Evolutionary conservation across 2,329 filamentous ascomycete genomes (phyloP).

Genomic region (Venturia carpophila): DNA sequence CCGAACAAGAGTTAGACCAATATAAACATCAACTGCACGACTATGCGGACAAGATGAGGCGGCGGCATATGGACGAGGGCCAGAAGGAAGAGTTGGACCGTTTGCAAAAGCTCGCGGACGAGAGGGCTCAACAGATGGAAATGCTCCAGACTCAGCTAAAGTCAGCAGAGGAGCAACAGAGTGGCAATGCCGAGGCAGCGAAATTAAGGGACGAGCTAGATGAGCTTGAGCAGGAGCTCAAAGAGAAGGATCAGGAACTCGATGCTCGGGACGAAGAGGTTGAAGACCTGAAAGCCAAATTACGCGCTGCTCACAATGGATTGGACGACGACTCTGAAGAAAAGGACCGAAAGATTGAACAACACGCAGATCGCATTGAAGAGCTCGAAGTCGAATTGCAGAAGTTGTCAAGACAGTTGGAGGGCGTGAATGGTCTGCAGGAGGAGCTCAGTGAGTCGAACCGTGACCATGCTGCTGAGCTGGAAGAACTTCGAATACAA

Average conservation of each 20-base stretch:
- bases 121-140: constrained; percentile 33
- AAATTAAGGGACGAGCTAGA: constrained; percentile 29
- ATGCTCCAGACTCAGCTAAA: constrained; percentile 24
- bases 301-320: constrained; percentile 28
- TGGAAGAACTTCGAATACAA: constrained; percentile 30
- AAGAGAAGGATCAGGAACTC: constrained; percentile 29
- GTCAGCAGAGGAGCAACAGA: constrained; percentile 1
- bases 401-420: constrained; percentile 13
- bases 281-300: constrained; percentile 28
- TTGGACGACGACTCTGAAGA: constrained; percentile 27
- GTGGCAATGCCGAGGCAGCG: constrained; percentile 14
- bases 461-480: constrained; percentile 31
- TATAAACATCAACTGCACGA: constrained; percentile 77
- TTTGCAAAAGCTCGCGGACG: constrained; percentile 37
- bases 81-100: constrained; percentile 55
- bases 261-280: constrained; percentile 34
- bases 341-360: constrained; percentile 27
- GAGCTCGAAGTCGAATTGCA: constrained; percentile 29
- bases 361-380: constrained; percentile 30
- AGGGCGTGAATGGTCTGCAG: constrained; percentile 13
- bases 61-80: constrained; percentile 63
- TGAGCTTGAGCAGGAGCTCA: constrained; percentile 29
- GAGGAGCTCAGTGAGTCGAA: constrained; percentile 22
- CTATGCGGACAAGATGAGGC: constrained; percentile 72
- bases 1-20: constrained; percentile 77